A percentile compares a stretch with the other conserved stretches of the same genome.
Conservation (phyloP, 192 early-diverging fungal genomes). For the Diversispora epigaea region DNA sequence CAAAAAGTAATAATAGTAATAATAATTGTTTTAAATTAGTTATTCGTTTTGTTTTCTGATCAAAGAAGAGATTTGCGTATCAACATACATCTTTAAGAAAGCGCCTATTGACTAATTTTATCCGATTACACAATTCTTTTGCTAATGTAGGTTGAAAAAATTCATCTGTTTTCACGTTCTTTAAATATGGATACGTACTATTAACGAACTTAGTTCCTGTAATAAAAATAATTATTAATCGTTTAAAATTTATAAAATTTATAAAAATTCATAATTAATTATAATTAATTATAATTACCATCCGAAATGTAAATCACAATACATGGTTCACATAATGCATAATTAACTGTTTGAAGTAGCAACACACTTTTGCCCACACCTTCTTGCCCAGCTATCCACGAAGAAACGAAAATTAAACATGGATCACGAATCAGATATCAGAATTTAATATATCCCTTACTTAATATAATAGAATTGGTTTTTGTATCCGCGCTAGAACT, state of each 20-base stretch:
- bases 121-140: constrained; percentile 41
- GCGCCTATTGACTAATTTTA: constrained; percentile 40
- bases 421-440: not conserved
- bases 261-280: no score
- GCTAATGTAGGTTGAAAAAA: constrained; percentile 51
- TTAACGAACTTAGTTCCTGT: constrained; percentile 49
- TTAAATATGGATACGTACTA: constrained; percentile 46
- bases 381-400: constrained; percentile 39
- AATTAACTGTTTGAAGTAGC: constrained; percentile 50
- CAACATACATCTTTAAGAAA: constrained; percentile 36
- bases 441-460: constrained; percentile 11
- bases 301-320: constrained; percentile 54
- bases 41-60: not conserved
- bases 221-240: not conserved
- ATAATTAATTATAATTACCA: constrained; percentile 33
- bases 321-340: constrained; percentile 46
- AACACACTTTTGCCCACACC: constrained; percentile 54
- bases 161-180: constrained; percentile 34
- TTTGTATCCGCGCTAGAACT: no score
- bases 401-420: not conserved
- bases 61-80: constrained; percentile 10
- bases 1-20: not conserved
- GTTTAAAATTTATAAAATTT: not conserved
- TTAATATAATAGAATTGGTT: constrained; percentile 32
- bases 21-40: not conserved